Evolutionary conservation across 169 alveolate species (phyloP), one percentile per base, ranked within the genome.

Genomic region (Babesia bovis): DNA sequence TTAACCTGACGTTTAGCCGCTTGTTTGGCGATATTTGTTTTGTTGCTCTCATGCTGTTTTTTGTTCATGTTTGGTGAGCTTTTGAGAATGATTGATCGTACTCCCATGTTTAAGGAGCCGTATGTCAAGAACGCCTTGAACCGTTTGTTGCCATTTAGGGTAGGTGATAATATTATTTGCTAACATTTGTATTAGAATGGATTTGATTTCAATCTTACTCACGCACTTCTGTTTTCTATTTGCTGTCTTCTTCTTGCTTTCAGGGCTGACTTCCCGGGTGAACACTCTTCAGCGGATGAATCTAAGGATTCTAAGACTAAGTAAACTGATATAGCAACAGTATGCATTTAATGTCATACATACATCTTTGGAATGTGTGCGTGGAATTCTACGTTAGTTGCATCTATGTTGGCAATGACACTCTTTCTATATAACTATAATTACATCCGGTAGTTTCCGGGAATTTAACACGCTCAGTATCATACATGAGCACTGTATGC

Each of bases 21-120:
- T 51, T 50, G 67, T 17, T 41, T 79, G 69, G 53, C 84, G 21
- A 6, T 79, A 0, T 69, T 68, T 49, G 32, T 70, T 15, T 38
- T 79, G 17, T 17, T 79, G 33, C 19, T 79, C n/a, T 69, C 83
- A 4, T 67, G 83, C 66, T 42, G 56, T 10, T 79, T 79, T 66
- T 78, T 79, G 3, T 71, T 58, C n/a, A 79, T 79, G 87, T 70
- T 79, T 45, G 83, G 83, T 19, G 87, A 67, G n/a, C 45, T 60
- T 9, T 41, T 67, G 58, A 33, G 70, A 5, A 59, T 79, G 41
- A 15, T 79, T 40, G 50, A 59, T 21, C 74, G 72, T 25, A 55
- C 63, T 12, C 41, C 30, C 42, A 40, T 63, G 25, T 42, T 51
- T 23, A 59, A 50, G 28, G 35, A 69, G 74, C 65, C 49, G 15